Percentiles rank a stretch among this genome's conserved stretches.
phyloP scores from a whole-genome alignment of 2,329 filamentous ascomycete species.

The Dothideomycetes sp. region DNA sequence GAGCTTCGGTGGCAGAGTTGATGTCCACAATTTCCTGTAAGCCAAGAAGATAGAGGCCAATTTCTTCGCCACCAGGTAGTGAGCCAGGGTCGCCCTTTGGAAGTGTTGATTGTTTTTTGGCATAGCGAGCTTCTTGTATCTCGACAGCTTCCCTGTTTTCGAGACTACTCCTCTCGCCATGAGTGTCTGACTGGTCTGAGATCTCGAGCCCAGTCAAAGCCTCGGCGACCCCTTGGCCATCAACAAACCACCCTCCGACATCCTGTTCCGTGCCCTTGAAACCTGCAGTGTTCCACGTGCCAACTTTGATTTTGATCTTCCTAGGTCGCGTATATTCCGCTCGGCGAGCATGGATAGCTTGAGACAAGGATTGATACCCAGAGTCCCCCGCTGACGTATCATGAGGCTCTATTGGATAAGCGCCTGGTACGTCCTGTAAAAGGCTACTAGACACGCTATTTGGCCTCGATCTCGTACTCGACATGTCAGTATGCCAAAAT shows the following conservation, averaged over 20 bases:
- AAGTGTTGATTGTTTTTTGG: conserved; percentile 30
- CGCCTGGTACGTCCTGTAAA: conserved; percentile 37
- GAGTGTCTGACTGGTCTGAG: conserved; percentile 13
- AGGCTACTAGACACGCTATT: conserved; percentile 18
- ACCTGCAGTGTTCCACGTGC: conserved; percentile 89
- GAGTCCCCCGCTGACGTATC: conserved; percentile 14
- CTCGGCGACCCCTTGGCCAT: conserved; percentile 59
- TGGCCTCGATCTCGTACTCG: conserved; percentile 7
- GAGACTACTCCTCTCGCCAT: conserved; percentile 13
- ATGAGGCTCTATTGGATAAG: conserved; percentile 32
- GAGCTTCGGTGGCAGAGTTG: conserved; percentile 64
- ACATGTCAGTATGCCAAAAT: conserved; percentile 3
- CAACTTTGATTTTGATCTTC: conserved; percentile 74
- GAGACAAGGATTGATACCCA: conserved; percentile 38
- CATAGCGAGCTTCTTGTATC: conserved; percentile 35
- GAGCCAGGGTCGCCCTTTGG: conserved; percentile 33
- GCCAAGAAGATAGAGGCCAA: conserved; percentile 82
- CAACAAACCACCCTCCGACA: conserved; percentile 77
- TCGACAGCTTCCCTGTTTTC: conserved; percentile 32
- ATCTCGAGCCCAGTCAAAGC: conserved; percentile 44
- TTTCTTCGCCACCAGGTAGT: conserved; percentile 51
- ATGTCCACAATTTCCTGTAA: conserved; percentile 90
- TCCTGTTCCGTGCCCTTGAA: conserved; percentile 80
- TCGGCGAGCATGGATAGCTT: conserved; percentile 58
- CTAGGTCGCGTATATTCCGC: conserved; percentile 68